Evolutionary conservation across 2,329 filamentous ascomycete genomes (phyloP), one percentile per base, ranked within the genome.

Genomic region (Boeremia exigua): DNA sequence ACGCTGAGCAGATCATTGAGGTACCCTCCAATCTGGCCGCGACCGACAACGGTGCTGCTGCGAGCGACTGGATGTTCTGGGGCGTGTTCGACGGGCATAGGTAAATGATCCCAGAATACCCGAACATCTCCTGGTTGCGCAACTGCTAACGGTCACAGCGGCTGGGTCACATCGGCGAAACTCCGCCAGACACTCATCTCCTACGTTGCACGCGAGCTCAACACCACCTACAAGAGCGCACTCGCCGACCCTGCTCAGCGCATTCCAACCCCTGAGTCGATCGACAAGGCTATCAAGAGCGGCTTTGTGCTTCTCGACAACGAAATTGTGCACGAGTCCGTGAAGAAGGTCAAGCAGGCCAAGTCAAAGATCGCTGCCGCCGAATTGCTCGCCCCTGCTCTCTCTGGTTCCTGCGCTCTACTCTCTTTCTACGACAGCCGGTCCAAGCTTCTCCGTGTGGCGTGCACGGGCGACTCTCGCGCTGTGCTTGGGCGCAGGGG

Each of bases 31-130:
- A 80, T 45, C 79, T 84, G 34, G 81, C 83, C 25, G 81, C 82
- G 14, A 80, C 81, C 7, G 79, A 84, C 67, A 78, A 84, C 72
- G 77, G 82, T 33, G 81, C 83, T 14, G 62, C 81, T 15, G 86
- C 82, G 56, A 91, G 85, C 59, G 96, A 99, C 77, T 99, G 95
- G 95, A 98, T 98, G 92, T 99, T 99, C 76, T 99, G 96, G 95
- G 95, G 93, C 54, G 93, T 99, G 15, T 99, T 98, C 76, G 95
- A 99, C 72, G 95, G 95, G 0, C 95, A 99, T 77, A 91, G 91
- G 91, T 94, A 80, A 77, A 9, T 40, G 37, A 2, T 5, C 10
- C 19, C 3, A 27, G 19, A 23, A 23, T 30, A 9, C 29, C 3
- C 14, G 11, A 9, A 2, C 0, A 4, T 11, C 11, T 37, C 3